These are phyloP conservation scores for Boletus smithii DNA, from an alignment of 1,284 basidiomycete species.

Conservation along the genomic window DNA sequence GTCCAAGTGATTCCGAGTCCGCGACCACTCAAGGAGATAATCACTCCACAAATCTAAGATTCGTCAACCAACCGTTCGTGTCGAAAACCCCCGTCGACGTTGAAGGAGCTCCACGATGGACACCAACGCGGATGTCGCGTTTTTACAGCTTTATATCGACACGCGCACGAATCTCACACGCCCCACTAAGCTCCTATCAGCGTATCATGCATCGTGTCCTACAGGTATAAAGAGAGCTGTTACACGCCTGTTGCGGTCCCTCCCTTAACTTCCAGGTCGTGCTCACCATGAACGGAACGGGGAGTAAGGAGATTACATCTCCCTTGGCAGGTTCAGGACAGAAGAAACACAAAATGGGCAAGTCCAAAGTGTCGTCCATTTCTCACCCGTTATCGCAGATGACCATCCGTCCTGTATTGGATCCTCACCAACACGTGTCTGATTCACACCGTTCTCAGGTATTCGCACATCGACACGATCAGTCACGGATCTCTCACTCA, in stretches of 20 bases:
- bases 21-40: too few species aligned
- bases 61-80: too few species aligned
- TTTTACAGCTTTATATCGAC: slow-evolving; percentile 11
- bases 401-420: slow-evolving; percentile 7
- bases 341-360: slow-evolving; percentile 19
- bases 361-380: slow-evolving; percentile 6
- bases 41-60: background rate
- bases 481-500: slow-evolving; percentile 14
- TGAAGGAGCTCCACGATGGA: slow-evolving; percentile 2
- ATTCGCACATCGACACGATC: slow-evolving; percentile 3
- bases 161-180: slow-evolving; percentile 19
- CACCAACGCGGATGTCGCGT: slow-evolving; percentile 25
- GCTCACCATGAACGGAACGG: slow-evolving; percentile 11
- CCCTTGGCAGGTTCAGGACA: slow-evolving; percentile 1
- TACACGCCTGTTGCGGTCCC: background rate
- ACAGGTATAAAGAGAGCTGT: slow-evolving; percentile 25
- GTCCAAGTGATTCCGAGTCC: slow-evolving; percentile 9
- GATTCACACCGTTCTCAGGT: slow-evolving; percentile 22
- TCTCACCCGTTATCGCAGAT: slow-evolving; percentile 7
- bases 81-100: too few species aligned
- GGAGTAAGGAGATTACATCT: background rate
- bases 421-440: slow-evolving; percentile 15
- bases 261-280: background rate
- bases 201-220: slow-evolving; percentile 15
- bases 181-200: slow-evolving; percentile 4